Percentiles rank a stretch among this genome's conserved stretches.
These are phyloP conservation scores for Clonostachys solani DNA, from an alignment of 2,329 filamentous ascomycete genomes.

Conservation along the genomic window DNA sequence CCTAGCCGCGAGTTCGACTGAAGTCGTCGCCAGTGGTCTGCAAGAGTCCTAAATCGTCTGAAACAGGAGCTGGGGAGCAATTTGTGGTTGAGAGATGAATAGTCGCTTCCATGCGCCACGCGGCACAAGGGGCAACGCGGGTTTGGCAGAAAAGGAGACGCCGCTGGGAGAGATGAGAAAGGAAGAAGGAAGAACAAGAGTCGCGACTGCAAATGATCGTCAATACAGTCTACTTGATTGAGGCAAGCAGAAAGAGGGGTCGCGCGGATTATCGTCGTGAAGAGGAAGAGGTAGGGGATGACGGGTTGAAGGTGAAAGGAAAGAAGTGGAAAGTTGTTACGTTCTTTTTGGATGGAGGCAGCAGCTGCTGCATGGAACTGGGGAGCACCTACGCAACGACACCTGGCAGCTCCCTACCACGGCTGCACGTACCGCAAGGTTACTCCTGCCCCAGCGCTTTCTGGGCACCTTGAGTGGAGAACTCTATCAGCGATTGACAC, in stretches of 20 bases:
- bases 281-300: background rate
- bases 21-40: background rate
- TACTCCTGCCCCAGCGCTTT: no score
- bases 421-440: no score
- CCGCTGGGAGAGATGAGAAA: slow-evolving; percentile 1
- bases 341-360: no score
- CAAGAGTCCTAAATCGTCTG: background rate
- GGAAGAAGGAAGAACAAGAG: background rate
- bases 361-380: no score
- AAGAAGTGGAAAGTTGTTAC: background rate
- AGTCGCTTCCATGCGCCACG: slow-evolving; percentile 32
- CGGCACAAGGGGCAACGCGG: slow-evolving; percentile 11
- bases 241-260: background rate
- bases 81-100: slow-evolving; percentile 13
- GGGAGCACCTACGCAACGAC: no score
- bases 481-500: no score
- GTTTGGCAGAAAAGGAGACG: background rate
- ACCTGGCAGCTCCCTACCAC: no score
- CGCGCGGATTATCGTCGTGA: background rate
- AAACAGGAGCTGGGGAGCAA: background rate
- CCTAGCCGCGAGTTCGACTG: slow-evolving; percentile 10
- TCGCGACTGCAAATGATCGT: no score
- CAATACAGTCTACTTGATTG: background rate
- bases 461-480: no score
- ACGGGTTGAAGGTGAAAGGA: background rate